Evolutionary conservation across 2,329 filamentous ascomycete genomes (phyloP).

Genomic region (Fusarium algeriense): DNA sequence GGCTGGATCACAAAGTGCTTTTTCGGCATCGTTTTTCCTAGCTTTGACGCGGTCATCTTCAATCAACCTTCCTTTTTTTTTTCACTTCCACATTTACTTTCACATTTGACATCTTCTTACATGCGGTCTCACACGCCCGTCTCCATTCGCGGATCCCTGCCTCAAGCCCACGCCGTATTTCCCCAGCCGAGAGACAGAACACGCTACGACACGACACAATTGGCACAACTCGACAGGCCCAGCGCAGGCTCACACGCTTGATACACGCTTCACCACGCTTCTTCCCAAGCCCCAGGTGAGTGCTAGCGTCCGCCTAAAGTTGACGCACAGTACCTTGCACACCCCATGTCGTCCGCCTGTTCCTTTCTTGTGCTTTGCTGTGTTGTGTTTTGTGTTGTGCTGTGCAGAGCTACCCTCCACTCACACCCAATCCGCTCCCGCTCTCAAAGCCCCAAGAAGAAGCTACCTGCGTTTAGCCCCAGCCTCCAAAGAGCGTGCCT

Average conservation of each 20-base stretch:
- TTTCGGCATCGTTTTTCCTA: constrained; percentile 15
- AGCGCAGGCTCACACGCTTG: constrained; percentile 38
- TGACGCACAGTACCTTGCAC: constrained; percentile 35
- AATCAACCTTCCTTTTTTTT: constrained; percentile 10
- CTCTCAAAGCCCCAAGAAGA: constrained; percentile 32
- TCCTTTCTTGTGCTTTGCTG: constrained; percentile 8
- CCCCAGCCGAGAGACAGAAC: constrained; percentile 47
- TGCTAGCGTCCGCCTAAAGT: constrained; percentile 26
- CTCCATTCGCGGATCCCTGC: constrained; percentile 46
- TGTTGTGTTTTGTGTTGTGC: constrained; percentile 14
- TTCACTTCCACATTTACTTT: background rate
- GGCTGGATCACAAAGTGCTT: constrained; percentile 10
- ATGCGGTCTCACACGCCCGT: constrained; percentile 39
- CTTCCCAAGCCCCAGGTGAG: constrained; percentile 37
- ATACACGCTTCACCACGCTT: constrained; percentile 42
- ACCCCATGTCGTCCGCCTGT: constrained; percentile 35
- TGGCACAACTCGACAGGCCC: constrained; percentile 42
- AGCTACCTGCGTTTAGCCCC: constrained; percentile 34
- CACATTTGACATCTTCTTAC: constrained; percentile 17
- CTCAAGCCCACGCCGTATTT: constrained; percentile 41
- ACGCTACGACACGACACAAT: constrained; percentile 49
- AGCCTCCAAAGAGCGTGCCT: constrained; percentile 40
- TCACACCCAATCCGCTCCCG: constrained; percentile 39
- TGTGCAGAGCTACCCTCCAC: constrained; percentile 21
- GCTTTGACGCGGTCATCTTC: constrained; percentile 25